Evolutionary conservation across 106 monocot species (phyloP).

Genomic region (Dactylorhiza incarnata): DNA sequence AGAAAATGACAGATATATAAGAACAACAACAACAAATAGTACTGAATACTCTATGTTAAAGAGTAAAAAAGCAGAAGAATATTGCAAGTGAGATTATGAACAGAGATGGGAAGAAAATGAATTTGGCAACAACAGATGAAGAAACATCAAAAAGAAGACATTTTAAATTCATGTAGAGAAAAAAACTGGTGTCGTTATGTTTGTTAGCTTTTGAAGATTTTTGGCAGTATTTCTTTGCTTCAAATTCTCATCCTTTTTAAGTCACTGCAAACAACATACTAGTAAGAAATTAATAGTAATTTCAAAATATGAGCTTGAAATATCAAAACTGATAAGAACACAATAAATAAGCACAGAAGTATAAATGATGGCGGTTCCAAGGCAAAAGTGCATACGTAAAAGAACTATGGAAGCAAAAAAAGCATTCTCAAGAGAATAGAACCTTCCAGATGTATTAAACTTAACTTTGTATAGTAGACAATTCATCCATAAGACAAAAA

Average conservation of each 20-base stretch:
- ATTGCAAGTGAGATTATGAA: no score
- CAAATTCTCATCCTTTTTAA: constrained; percentile 5
- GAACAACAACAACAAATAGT: no score
- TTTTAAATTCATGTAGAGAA: no score
- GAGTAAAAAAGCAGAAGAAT: no score
- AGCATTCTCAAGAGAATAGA: neutral
- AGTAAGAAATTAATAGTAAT: neutral
- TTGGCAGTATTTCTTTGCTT: constrained; percentile 5
- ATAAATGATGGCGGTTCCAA: neutral
- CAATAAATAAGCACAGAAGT: neutral
- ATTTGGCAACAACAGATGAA: no score
- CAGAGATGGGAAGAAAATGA: no score
- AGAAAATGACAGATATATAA: no score
- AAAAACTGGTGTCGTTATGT: no score
- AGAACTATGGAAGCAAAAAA: no score
- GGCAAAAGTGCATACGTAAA: neutral
- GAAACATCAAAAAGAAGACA: no score
- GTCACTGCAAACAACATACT: constrained; percentile 3
- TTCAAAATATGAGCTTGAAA: neutral
- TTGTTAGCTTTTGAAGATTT: constrained; percentile 20
- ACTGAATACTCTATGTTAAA: no score
- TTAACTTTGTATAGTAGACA: no score
- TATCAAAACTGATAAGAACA: neutral
- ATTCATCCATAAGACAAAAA: neutral
- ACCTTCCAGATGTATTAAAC: neutral